Conservation (phyloP, 805 yeast genomes). For the Metschnikowia noctiluminum region DNA sequence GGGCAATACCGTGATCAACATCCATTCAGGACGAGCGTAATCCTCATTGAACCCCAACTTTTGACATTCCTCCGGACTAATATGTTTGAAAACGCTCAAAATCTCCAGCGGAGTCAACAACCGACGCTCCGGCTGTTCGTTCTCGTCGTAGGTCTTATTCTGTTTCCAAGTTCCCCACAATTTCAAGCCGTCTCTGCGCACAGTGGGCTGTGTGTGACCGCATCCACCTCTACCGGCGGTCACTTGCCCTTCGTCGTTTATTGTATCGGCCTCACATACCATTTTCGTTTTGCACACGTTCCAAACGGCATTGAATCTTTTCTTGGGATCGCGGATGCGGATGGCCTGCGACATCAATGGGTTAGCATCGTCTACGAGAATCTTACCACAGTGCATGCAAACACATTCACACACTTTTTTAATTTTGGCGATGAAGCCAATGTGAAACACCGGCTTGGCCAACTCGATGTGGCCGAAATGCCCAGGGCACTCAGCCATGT, state of each 20-base stretch:
- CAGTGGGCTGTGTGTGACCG: constrained; percentile 94
- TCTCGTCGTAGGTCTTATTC: constrained; percentile 76
- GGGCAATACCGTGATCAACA: constrained; percentile 93
- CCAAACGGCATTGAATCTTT: constrained; percentile 97
- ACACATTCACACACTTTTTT: constrained; percentile 95
- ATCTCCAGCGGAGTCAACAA: constrained; percentile 86
- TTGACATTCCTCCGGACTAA: constrained; percentile 75
- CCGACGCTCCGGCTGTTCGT: constrained; percentile 88
- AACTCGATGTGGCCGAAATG: constrained; percentile 98
- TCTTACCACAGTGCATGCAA: constrained; percentile 98
- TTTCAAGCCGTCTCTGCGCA: constrained; percentile 93
- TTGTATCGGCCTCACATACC: constrained; percentile 88
- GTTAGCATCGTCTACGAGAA: constrained; percentile 80
- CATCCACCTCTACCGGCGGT: constrained; percentile 87
- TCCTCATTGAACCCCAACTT: constrained; percentile 90
- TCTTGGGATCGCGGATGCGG: constrained; percentile 87
- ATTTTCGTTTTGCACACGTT: constrained; percentile 82
- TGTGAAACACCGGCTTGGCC: constrained; percentile 97
- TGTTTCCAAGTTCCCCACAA: constrained; percentile 99
- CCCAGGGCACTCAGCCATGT: constrained; percentile 99
- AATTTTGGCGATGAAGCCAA: constrained; percentile 92
- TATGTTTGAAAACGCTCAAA: constrained; percentile 86
- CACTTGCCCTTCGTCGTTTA: constrained; percentile 55
- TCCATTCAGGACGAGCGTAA: constrained; percentile 98
- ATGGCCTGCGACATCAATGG: constrained; percentile 83